These are phyloP conservation scores for Orbilia ellipsospora DNA, from an alignment of 2,329 filamentous ascomycete genomes.

Conservation along the genomic window DNA sequence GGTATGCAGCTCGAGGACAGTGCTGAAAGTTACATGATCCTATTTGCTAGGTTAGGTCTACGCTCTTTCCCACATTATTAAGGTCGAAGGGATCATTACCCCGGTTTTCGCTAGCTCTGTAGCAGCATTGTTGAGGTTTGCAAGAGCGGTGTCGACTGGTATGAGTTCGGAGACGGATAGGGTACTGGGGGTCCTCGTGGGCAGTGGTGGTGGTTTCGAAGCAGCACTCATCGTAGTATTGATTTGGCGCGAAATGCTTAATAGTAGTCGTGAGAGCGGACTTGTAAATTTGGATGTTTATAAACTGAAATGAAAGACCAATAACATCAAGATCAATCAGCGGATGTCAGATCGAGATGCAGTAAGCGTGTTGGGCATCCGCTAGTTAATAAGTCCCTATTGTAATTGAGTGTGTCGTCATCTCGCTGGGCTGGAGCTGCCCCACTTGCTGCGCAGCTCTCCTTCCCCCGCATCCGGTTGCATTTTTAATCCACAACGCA, in stretches of 20 bases:
- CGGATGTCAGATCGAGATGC: too few species aligned
- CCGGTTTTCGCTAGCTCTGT: slow-evolving; percentile 31
- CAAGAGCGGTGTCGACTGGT: slow-evolving; percentile 38
- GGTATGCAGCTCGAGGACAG: slow-evolving; percentile 43
- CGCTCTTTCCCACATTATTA: too few species aligned
- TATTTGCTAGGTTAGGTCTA: not conserved
- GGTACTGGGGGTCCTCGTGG: slow-evolving; percentile 43
- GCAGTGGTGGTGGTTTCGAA: slow-evolving; percentile 45
- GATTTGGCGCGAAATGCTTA: slow-evolving; percentile 1
- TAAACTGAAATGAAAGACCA: too few species aligned
- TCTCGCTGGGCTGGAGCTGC: slow-evolving; percentile 21
- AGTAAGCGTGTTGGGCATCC: not conserved
- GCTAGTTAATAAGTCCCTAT: not conserved
- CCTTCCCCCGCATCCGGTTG: slow-evolving; percentile 5
- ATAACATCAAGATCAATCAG: too few species aligned
- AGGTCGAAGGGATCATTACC: slow-evolving; percentile 8
- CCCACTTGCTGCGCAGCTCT: slow-evolving; percentile 11
- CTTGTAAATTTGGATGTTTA: too few species aligned
- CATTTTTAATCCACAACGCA: not conserved
- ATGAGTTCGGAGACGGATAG: slow-evolving; percentile 33
- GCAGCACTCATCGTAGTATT: slow-evolving; percentile 38
- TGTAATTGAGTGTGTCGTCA: slow-evolving; percentile 36
- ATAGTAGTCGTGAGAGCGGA: too few species aligned
- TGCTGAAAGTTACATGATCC: slow-evolving; percentile 49
- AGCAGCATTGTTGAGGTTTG: slow-evolving; percentile 38